Evolutionary conservation across 2,329 filamentous ascomycete genomes (phyloP), one percentile per base, ranked within the genome.

Genomic region (Lachnellula suecica): DNA sequence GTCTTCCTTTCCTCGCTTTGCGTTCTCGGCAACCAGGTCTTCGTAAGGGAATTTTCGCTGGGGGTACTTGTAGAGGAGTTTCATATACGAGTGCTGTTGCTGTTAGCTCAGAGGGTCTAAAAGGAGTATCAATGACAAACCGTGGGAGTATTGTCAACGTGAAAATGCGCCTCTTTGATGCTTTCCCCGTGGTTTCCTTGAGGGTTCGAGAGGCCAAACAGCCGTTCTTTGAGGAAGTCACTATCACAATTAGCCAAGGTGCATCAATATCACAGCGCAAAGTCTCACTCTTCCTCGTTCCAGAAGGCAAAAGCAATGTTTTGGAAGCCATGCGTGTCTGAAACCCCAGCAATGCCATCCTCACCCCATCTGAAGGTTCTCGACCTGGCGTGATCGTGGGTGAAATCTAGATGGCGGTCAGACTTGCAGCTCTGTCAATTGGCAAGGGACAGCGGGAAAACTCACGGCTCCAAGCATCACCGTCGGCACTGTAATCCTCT

Each of bases 111-210:
- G 11, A 22, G n/a, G 25, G 31, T 8, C 9, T 44, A 20, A 27
- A n/a, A 34, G 40, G 37, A 51, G 5, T 25, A 23, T 22, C 23
- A 19, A 10, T 29, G 13, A 59, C 62, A 24, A 46, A 68, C 67
- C 19, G 67, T 69, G 52, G 93, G 93, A 24, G 90, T 96, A 70
- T 97, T 97, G 72, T 97, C 93, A 53, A 97, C 74, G 71, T 97
- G 93, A 67, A 97, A 97, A 73, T 97, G 91, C 50, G 89, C 90
- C 74, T 97, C 93, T 72, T 97, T 97, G 77, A 97, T 81, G 69
- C 91, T 95, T 74, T 97, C 94, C 59, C 94, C 94, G 74, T 97
- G 94, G 67, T 97, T 97, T 61, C 93, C 93, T 73, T 97, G 91
- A 2, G 93, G 92, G 69, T 97, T 97, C 46, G 93, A 96, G 49